Conservation (phyloP, 148 eudicot species). For the Chenopodium album region DNA sequence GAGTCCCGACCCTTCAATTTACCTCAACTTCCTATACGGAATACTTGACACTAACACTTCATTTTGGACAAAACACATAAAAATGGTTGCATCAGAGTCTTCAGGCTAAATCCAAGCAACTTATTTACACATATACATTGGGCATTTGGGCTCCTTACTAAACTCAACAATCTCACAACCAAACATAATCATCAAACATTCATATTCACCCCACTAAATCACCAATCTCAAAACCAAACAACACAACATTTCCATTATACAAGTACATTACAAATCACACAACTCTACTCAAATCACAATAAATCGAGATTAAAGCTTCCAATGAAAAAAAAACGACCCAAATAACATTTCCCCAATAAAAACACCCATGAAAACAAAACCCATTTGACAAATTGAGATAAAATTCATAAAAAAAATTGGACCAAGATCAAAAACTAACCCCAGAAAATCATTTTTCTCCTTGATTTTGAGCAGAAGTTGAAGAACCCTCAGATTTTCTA, state of each 20-base stretch:
- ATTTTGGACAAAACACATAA: no score
- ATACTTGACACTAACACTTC: no score
- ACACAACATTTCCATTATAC: neutral
- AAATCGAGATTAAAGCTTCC: neutral
- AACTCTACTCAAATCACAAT: neutral
- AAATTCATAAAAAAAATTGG: neutral
- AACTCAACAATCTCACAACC: neutral
- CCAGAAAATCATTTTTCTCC: neutral
- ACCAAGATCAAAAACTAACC: constrained; percentile 15
- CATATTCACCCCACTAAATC: neutral
- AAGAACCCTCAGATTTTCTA: constrained; percentile 5
- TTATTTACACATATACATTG: no score
- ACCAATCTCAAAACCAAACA: neutral
- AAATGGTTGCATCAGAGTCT: no score
- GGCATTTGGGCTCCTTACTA: neutral
- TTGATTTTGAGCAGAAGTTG: neutral
- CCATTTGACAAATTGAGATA: neutral
- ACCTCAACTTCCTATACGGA: no score
- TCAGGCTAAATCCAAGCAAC: no score
- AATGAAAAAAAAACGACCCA: neutral
- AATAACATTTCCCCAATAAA: neutral
- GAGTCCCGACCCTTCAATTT: no score
- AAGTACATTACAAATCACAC: neutral
- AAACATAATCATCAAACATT: neutral
- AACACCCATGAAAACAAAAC: neutral